phyloP scores from a whole-genome alignment of 768 basidiomycete species.

The Tylopilus intermedius region DNA sequence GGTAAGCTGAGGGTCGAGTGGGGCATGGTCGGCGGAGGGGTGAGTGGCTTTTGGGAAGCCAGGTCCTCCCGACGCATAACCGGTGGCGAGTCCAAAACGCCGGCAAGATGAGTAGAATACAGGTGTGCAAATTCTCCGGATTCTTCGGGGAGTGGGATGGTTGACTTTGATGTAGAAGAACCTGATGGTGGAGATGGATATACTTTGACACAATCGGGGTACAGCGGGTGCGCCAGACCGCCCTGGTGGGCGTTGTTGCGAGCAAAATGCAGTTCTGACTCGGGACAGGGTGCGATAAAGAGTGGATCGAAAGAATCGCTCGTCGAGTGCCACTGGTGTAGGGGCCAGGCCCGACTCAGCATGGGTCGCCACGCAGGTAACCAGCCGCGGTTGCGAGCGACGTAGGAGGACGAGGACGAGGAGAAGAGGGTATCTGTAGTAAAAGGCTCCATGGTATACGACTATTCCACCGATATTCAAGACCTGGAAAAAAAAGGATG shows the following conservation, averaged over 20 bases:
- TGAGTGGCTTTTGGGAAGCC: constrained; percentile 31
- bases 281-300: constrained; percentile 19
- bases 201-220: constrained; percentile 17
- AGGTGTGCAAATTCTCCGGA: constrained; percentile 8
- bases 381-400: constrained; percentile 13
- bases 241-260: constrained; percentile 12
- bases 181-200: constrained; percentile 29
- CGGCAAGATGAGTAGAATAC: constrained; percentile 27
- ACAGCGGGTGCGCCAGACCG: constrained; percentile 12
- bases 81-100: constrained; percentile 34
- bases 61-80: constrained; percentile 30
- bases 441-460: constrained; percentile 31
- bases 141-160: constrained; percentile 27
- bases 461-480: constrained; percentile 31
- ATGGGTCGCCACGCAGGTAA: constrained; percentile 11
- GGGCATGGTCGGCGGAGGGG: constrained; percentile 42
- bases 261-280: constrained; percentile 14
- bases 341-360: constrained; percentile 14
- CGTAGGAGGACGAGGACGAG: constrained; percentile 16
- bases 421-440: constrained; percentile 28
- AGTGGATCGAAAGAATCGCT: constrained; percentile 22
- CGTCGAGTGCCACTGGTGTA: constrained; percentile 15
- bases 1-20: constrained; percentile 35
- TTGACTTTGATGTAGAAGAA: constrained; percentile 23
- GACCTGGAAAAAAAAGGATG: constrained; percentile 19